Conservation (phyloP, 139 green algal genomes). For the Zygnema circumcarinatum region DNA sequence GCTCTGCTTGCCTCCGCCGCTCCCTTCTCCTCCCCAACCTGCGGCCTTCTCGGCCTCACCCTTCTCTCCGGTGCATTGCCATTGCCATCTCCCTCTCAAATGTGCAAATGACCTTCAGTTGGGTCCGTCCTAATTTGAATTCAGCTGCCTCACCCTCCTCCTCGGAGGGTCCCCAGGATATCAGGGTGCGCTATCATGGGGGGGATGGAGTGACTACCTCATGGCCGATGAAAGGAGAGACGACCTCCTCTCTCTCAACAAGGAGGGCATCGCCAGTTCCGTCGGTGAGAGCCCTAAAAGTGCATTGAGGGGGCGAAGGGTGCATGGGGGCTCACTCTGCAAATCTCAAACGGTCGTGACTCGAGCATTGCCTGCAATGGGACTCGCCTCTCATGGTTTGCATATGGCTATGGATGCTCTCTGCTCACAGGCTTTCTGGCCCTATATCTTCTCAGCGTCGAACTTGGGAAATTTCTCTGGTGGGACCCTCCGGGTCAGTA, state of each 20-base stretch:
- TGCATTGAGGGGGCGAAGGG: too few relatives aligned
- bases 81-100: background rate
- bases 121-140: background rate
- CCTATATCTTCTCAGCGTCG: background rate
- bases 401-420: constrained; percentile 3
- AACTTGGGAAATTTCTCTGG: background rate
- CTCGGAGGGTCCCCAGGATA: too few relatives aligned
- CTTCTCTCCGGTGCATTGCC: background rate
- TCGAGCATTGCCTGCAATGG: too few relatives aligned
- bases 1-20: constrained; percentile 21
- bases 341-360: too few relatives aligned
- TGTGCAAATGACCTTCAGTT: background rate
- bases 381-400: too few relatives aligned
- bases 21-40: background rate
- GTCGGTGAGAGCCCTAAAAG: too few relatives aligned
- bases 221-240: background rate
- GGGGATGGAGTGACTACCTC: background rate
- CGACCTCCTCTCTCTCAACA: constrained; percentile 12
- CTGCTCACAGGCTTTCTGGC: constrained; percentile 18
- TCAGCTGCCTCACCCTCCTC: background rate
- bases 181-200: background rate
- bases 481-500: background rate
- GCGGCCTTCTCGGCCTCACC: background rate
- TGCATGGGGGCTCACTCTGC: too few relatives aligned
- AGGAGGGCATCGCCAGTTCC: constrained; percentile 1